A percentile compares a stretch with the other conserved stretches of the same genome.
Conservation (phyloP, 192 early-diverging fungal species). For the Jimgerdemannia flammicorona region DNA sequence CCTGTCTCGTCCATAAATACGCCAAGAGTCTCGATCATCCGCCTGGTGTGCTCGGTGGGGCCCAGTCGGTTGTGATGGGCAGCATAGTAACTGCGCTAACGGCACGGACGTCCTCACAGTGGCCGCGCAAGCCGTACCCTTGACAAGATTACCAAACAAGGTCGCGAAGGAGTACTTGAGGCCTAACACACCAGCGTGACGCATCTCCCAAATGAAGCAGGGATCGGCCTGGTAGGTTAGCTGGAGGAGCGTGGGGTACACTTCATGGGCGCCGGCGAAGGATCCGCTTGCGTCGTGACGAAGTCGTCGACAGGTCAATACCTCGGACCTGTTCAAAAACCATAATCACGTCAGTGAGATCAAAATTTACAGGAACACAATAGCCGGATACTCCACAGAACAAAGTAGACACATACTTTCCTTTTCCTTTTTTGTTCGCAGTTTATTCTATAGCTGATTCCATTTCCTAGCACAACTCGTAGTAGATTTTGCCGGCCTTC, state of each 20-base stretch:
- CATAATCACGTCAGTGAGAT: too few species aligned
- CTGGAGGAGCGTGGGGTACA: constrained; percentile 65
- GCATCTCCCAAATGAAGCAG: constrained; percentile 79
- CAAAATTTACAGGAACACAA: not conserved
- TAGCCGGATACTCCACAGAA: constrained; percentile 42
- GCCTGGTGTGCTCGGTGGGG: constrained; percentile 60
- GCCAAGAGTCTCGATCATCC: constrained; percentile 65
- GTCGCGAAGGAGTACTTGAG: constrained; percentile 95
- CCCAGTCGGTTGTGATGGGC: constrained; percentile 71
- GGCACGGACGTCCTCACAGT: constrained; percentile 92
- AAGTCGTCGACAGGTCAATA: constrained; percentile 13
- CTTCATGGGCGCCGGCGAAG: constrained; percentile 25
- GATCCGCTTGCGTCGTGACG: not conserved
- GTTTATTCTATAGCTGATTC: constrained; percentile 84
- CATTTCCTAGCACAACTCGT: constrained; percentile 84
- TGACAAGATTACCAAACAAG: constrained; percentile 70
- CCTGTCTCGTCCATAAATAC: too few species aligned
- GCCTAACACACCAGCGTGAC: constrained; percentile 89
- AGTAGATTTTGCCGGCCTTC: too few species aligned
- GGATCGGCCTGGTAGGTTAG: constrained; percentile 56
- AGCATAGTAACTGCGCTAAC: constrained; percentile 88
- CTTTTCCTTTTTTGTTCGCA: constrained; percentile 69
- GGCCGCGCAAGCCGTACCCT: constrained; percentile 78
- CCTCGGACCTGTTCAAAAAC: constrained; percentile 40
- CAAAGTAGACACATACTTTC: constrained; percentile 69